These are phyloP conservation scores for Moniliophthora roreri DNA, from an alignment of 1,284 basidiomycete species.

Conservation along the genomic window DNA sequence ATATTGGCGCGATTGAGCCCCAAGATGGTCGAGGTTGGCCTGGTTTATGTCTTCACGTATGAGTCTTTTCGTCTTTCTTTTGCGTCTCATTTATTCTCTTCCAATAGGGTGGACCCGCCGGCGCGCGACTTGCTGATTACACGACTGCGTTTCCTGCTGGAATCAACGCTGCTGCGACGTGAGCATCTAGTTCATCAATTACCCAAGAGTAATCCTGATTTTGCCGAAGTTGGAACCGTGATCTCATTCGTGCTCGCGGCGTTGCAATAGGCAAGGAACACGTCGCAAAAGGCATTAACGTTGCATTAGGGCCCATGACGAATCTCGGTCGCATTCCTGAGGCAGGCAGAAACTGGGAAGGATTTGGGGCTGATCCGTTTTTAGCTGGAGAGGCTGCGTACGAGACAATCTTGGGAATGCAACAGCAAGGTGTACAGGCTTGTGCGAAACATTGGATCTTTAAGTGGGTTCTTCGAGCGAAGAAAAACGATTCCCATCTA, in stretches of 20 bases:
- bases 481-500: too few relatives aligned
- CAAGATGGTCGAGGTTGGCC: conserved; percentile 23
- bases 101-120: conserved; percentile 40
- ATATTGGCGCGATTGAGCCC: conserved; percentile 7
- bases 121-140: conserved; percentile 36
- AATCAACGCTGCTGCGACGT: conserved; percentile 41
- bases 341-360: conserved; percentile 67
- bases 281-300: conserved; percentile 62
- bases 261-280: conserved; percentile 62
- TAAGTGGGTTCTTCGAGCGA: too few relatives aligned
- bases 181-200: conserved; percentile 12
- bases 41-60: conserved; percentile 46
- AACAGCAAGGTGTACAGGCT: conserved; percentile 70
- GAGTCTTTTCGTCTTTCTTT: not conserved
- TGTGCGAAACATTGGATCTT: conserved; percentile 74
- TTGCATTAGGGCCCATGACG: conserved; percentile 39
- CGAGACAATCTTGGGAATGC: conserved; percentile 75
- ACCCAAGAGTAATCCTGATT: not conserved
- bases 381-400: conserved; percentile 44
- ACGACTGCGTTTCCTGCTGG: conserved; percentile 44
- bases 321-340: conserved; percentile 47
- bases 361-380: conserved; percentile 49
- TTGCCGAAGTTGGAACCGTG: conserved; percentile 35
- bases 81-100: not conserved
- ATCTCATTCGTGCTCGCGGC: conserved; percentile 55